Evolutionary conservation across 2,329 filamentous ascomycete species (phyloP), one percentile per base, ranked within the genome.

Genomic region (Botryotinia narcissicola): DNA sequence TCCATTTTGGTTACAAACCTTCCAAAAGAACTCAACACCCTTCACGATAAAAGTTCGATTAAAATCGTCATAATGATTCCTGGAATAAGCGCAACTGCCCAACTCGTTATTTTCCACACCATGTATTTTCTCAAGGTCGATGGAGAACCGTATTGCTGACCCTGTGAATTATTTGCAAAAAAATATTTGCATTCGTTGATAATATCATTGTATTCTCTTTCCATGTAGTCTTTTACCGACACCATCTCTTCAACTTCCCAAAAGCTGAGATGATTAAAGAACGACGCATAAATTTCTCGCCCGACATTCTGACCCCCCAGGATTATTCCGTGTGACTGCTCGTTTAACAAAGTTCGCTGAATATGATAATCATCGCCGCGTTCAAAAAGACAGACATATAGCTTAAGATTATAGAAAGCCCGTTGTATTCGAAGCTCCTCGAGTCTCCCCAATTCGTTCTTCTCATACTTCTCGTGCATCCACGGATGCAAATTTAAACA

Each of bases 361-460:
- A 2, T 48, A 18, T 40, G 0, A 51, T 51, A 51, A 8, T 46
- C 1, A n/a, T 37, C 20, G 20, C 14, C 32, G 35, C 25, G 22
- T 37, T 67, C 12, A 10, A 51, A 18, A 16, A 48, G 16, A 25
- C 32, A 44, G 14, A 40, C 9, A 25, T 67, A 67, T n/a, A 67
- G 32, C 42, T 67, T 44, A 51, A 37, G 1, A 22, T 51, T 67
- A 67, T 67, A 51, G 22, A 67, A 22, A 40, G 63, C 32, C 25
- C 63, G 32, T 67, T 67, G 44, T 22, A 67, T 51, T 25, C 44
- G 32, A 67, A 67, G 63, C 16, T 8, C 18, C 44, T 67, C 63
- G 29, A 40, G 14, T 37, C 32, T 67, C 7, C 35, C 22, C 18
- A 51, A 40, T n/a, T 25, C 7, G 3, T 14, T 51, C 22, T 67